Evolutionary conservation across 139 green algal genomes (phyloP), one percentile per base, ranked within the genome.

Genomic region (Mychonastes homosphaera): DNA sequence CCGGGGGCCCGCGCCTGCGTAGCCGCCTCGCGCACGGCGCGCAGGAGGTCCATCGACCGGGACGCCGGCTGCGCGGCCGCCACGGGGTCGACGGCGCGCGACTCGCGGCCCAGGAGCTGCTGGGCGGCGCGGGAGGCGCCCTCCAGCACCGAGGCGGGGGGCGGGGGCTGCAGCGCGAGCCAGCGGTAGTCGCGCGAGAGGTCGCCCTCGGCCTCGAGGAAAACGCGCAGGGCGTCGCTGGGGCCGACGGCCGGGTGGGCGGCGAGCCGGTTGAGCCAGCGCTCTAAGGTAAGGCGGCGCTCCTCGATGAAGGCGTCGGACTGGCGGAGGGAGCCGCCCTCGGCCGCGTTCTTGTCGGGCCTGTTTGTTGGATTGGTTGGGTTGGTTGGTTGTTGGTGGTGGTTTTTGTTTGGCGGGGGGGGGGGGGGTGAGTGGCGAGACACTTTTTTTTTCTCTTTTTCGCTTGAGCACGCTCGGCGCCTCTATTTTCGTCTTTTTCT

Each of bases 341-440:
- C 81, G 39, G 87, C 75, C 5, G 72, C 79, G 53, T 84, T 89
- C 74, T 93, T 93, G 44, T 93, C 83, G 0, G 84, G 84, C n/a
- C 85, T 73, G n/a, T n/a, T n/a, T n/a, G n/a, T n/a, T n/a, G n/a
- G n/a, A n/a, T n/a, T n/a, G n/a, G n/a, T n/a, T n/a, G n/a, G n/a
- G n/a, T n/a, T n/a, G n/a, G n/a, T n/a, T n/a, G n/a, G n/a, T n/a
- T n/a, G n/a, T n/a, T n/a, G n/a, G n/a, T n/a, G n/a, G n/a, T n/a
- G n/a, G n/a, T n/a, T n/a, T n/a, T n/a, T n/a, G n/a, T n/a, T n/a
- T n/a, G n/a, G n/a, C n/a, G n/a, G n/a, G n/a, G n/a, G n/a, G n/a
- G n/a, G n/a, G n/a, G n/a, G n/a, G n/a, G n/a, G n/a, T n/a, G n/a
- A n/a, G n/a, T n/a, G n/a, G n/a, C n/a, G n/a, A n/a, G n/a, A n/a